These are phyloP conservation scores for Endogone sp. DNA, from an alignment of 192 early-diverging fungal species.

Conservation along the genomic window DNA sequence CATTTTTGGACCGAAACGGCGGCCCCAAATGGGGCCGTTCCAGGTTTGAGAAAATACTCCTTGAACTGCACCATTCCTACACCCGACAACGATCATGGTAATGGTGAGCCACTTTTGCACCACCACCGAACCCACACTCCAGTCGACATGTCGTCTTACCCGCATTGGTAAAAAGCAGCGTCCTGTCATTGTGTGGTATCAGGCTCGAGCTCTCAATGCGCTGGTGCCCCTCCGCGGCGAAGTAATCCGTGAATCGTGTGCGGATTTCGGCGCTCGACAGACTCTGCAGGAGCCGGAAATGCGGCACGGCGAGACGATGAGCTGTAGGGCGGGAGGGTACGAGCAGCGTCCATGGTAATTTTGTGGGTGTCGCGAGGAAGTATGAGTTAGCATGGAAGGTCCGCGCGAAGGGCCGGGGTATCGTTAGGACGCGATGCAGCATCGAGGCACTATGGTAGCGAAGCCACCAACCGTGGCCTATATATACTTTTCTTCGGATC, in stretches of 20 bases:
- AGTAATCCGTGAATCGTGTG: constrained; percentile 39
- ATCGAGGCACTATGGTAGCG: not conserved
- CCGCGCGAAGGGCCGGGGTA: too few relatives aligned
- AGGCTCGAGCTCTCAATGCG: constrained; percentile 38
- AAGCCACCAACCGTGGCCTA: too few relatives aligned
- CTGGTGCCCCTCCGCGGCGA: constrained; percentile 35
- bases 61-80: constrained; percentile 60
- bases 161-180: constrained; percentile 56
- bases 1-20: constrained; percentile 50
- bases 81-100: not conserved
- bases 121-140: not conserved
- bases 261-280: constrained; percentile 42
- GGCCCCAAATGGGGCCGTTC: constrained; percentile 35
- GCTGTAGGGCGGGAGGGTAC: not conserved
- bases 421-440: not conserved
- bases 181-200: constrained; percentile 55
- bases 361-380: not conserved
- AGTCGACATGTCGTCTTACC: constrained; percentile 13
- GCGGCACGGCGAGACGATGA: not conserved
- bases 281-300: not conserved
- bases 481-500: too few relatives aligned
- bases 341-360: not conserved
- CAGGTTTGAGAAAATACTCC: constrained; percentile 47
- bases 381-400: too few relatives aligned
- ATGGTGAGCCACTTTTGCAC: not conserved